phyloP scores from a whole-genome alignment of 768 basidiomycete species.

The Suillus paluster region DNA sequence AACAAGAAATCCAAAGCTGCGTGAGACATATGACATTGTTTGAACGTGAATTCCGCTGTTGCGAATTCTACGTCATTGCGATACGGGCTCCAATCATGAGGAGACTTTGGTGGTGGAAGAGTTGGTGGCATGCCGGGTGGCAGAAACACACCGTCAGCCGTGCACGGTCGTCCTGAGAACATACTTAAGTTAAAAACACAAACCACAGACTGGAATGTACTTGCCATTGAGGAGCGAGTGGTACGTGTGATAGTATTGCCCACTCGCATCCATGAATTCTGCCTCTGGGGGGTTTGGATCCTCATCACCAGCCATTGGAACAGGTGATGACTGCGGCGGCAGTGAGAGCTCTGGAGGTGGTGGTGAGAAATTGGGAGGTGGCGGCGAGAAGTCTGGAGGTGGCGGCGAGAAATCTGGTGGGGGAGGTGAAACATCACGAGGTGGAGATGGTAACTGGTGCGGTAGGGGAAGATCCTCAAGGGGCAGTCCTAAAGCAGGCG shows the following conservation, averaged over 20 bases:
- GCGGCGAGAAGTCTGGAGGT: no score
- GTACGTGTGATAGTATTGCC: not conserved
- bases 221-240: not conserved
- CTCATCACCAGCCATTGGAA: not conserved
- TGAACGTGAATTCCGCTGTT: slow-evolving; percentile 27
- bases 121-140: not conserved
- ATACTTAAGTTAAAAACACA: no score
- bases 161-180: slow-evolving; percentile 13
- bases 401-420: no score
- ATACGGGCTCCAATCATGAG: slow-evolving; percentile 25
- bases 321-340: not conserved
- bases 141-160: slow-evolving; percentile 8
- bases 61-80: slow-evolving; percentile 21
- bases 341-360: not conserved
- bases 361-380: not conserved
- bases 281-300: not conserved
- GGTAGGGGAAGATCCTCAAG: not conserved
- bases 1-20: no score
- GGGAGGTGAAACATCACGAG: no score
- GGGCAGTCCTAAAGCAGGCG: not conserved
- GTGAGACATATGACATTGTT: slow-evolving; percentile 26
- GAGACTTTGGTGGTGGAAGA: slow-evolving; percentile 4
- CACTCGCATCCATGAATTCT: not conserved
- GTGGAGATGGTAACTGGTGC: not conserved
- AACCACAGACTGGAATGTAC: not conserved